These are phyloP conservation scores for Podila epigama DNA, from an alignment of 192 early-diverging fungal species.

Conservation along the genomic window DNA sequence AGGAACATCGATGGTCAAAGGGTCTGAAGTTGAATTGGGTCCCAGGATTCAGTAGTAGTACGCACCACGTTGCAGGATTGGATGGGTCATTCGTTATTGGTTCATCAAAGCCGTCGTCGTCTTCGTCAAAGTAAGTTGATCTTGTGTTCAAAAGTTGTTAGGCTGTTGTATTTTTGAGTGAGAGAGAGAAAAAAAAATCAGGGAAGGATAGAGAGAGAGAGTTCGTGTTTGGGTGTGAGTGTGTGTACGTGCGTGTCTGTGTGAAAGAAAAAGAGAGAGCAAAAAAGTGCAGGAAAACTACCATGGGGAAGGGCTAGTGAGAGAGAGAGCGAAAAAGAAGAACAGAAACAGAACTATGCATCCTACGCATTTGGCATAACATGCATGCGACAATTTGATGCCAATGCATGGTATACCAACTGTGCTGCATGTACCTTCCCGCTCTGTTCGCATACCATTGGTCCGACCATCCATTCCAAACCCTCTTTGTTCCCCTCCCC, in stretches of 20 bases:
- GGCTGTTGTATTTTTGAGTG: neutral
- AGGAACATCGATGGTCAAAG: slow-evolving; percentile 44
- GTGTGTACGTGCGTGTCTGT: too few species aligned
- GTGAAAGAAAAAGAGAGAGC: too few species aligned
- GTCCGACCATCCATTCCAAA: neutral
- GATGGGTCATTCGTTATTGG: neutral
- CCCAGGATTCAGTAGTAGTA: slow-evolving; percentile 6
- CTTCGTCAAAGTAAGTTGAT: slow-evolving; percentile 27
- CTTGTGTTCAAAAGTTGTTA: neutral
- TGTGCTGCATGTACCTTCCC: too few species aligned
- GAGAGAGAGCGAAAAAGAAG: slow-evolving; percentile 3
- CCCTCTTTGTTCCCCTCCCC: neutral
- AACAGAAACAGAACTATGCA: neutral
- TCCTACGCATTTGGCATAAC: too few species aligned
- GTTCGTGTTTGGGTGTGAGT: neutral
- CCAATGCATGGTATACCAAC: too few species aligned
- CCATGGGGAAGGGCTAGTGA: neutral
- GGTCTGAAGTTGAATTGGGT: slow-evolving; percentile 27
- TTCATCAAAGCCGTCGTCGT: neutral
- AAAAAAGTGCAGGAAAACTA: too few species aligned
- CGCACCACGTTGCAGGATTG: slow-evolving; percentile 6
- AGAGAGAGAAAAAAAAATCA: neutral
- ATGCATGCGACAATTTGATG: too few species aligned
- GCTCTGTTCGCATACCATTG: too few species aligned
- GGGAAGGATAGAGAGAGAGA: neutral